Evolutionary conservation across 805 yeast genomes (phyloP).

Genomic region (Ogataea trehaloabstinens): DNA sequence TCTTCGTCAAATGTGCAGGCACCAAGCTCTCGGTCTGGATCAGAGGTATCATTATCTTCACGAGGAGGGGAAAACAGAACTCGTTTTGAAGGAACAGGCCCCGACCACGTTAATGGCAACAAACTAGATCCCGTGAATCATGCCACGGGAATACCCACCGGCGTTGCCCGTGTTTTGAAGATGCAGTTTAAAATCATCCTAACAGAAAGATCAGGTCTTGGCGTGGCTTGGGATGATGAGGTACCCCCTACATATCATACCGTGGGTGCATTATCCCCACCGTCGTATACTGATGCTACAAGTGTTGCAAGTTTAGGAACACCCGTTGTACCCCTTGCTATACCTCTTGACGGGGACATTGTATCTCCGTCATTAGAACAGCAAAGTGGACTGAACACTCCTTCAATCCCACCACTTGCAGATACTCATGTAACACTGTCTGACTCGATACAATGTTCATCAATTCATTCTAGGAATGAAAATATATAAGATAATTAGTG

Average conservation of each 20-base stretch:
- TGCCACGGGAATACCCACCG: conserved; percentile 74
- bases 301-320: conserved; percentile 10
- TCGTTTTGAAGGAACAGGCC: conserved; percentile 30
- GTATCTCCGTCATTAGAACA: neutral
- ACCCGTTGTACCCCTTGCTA: conserved; percentile 14
- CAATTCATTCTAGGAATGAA: neutral
- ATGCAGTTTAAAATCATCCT: conserved; percentile 88
- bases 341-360: conserved; percentile 18
- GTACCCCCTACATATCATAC: conserved; percentile 96
- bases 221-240: conserved; percentile 98
- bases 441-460: neutral
- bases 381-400: neutral
- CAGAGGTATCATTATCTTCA: conserved; percentile 6
- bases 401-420: conserved; percentile 13
- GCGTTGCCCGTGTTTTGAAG: conserved; percentile 89
- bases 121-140: conserved; percentile 27
- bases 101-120: conserved; percentile 29
- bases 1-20: neutral
- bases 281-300: conserved; percentile 55
- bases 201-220: conserved; percentile 91
- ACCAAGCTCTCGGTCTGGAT: conserved; percentile 5
- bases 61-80: neutral
- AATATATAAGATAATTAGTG: no score
- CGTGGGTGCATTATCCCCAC: conserved; percentile 82
- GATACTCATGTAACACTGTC: conserved; percentile 6